A percentile compares a stretch with the other conserved stretches of the same genome.
Conservation (phyloP, 2,329 filamentous ascomycete species). For the Ophiostoma pallidulum region DNA sequence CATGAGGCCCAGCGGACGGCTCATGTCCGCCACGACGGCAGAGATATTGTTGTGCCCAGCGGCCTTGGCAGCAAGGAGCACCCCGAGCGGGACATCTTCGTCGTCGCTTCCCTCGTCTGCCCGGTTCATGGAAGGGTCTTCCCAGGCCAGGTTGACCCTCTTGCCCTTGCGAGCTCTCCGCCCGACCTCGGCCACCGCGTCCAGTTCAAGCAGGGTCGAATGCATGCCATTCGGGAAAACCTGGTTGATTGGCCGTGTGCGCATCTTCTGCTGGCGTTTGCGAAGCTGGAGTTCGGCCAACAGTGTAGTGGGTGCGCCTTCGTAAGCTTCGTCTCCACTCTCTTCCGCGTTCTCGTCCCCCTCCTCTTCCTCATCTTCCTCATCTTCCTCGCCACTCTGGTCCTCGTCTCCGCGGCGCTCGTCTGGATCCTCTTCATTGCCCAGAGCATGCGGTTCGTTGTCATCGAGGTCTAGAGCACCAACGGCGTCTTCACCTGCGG, state of each 20-base stretch:
- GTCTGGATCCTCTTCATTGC: constrained; percentile 27
- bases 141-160: constrained; percentile 84
- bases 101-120: constrained; percentile 56
- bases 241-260: constrained; percentile 59
- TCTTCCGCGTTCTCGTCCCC: constrained; percentile 37
- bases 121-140: constrained; percentile 49
- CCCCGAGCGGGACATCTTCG: constrained; percentile 78
- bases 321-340: constrained; percentile 42
- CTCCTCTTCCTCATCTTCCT: constrained; percentile 32
- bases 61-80: constrained; percentile 60
- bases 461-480: constrained; percentile 17
- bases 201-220: constrained; percentile 80
- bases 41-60: constrained; percentile 37
- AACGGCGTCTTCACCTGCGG: neutral
- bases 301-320: constrained; percentile 76
- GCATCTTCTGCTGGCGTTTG: constrained; percentile 76
- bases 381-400: constrained; percentile 26
- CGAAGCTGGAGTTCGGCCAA: constrained; percentile 86
- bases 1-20: constrained; percentile 63
- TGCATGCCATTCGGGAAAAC: constrained; percentile 69
- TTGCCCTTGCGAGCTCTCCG: constrained; percentile 63
- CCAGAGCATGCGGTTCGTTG: constrained; percentile 18
- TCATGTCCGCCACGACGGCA: constrained; percentile 43
- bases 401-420: constrained; percentile 32
- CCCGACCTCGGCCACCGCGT: constrained; percentile 81